phyloP scores from a whole-genome alignment of 176 grass and related monocot species.

The Puya raimondii region DNA sequence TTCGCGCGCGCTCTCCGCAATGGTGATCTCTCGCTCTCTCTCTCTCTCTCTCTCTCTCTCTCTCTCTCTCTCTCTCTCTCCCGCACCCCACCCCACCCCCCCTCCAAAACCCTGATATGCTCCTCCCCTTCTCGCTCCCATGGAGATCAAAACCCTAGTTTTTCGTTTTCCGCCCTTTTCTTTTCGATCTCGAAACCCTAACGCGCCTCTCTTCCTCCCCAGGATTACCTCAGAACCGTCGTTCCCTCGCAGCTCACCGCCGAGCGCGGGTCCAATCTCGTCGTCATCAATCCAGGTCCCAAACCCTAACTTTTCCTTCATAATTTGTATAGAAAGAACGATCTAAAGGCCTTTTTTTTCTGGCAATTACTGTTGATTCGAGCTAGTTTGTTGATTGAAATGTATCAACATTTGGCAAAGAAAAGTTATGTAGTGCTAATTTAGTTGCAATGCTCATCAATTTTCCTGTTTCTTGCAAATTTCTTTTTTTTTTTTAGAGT shows the following conservation, averaged over 20 bases:
- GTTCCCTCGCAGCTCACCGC: slow-evolving; percentile 85
- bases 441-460: not conserved
- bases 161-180: not conserved
- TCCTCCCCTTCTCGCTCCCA: not conserved
- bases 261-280: slow-evolving; percentile 82
- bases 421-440: not conserved
- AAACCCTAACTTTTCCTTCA: slow-evolving; percentile 10
- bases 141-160: not conserved
- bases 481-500: not conserved
- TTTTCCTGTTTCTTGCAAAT: not conserved
- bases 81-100: not conserved
- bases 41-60: too few relatives aligned
- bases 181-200: not conserved
- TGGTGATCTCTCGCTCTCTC: not conserved
- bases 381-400: too few relatives aligned
- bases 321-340: not conserved
- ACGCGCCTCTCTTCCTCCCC: not conserved
- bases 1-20: not conserved
- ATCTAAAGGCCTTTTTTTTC: not conserved
- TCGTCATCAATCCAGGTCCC: slow-evolving; percentile 93
- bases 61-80: too few relatives aligned
- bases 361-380: not conserved
- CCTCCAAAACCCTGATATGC: not conserved
- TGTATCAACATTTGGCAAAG: not conserved
- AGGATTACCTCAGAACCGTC: slow-evolving; percentile 86